Percentiles rank a stretch among this genome's conserved stretches.
phyloP scores from a whole-genome alignment of 495 filamentous ascomycete genomes.

The Aspergillus ellipticus region DNA sequence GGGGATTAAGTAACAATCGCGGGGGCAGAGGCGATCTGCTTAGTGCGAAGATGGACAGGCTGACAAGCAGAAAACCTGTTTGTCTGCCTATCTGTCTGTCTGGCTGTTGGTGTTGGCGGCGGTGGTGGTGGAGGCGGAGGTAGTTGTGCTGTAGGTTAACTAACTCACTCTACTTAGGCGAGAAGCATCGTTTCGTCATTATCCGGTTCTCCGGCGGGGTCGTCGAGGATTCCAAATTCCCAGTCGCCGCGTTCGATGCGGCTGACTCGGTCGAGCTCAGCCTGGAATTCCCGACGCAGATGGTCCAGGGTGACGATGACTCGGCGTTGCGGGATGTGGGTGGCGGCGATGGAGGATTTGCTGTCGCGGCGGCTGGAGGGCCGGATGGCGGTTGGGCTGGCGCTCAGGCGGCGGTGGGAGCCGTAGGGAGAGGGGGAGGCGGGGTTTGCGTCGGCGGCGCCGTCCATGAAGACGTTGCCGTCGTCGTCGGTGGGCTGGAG shows the following conservation, averaged over 20 bases:
- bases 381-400: conserved; percentile 6
- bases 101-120: too few relatives aligned
- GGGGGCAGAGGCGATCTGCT: too few relatives aligned
- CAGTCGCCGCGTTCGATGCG: conserved; percentile 59
- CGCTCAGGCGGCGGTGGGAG: conserved; percentile 11
- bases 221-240: conserved; percentile 52
- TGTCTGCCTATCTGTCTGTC: too few relatives aligned
- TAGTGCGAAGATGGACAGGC: too few relatives aligned
- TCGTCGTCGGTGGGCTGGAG: conserved; percentile 35
- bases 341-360: conserved; percentile 19
- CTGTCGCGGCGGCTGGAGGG: conserved; percentile 21
- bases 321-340: conserved; percentile 26
- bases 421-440: conserved; percentile 14
- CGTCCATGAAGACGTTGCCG: conserved; percentile 43
- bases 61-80: too few relatives aligned
- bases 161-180: conserved; percentile 17
- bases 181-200: conserved; percentile 44
- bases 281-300: conserved; percentile 78
- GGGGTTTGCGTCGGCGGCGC: conserved; percentile 15
- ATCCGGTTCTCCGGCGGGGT: conserved; percentile 17
- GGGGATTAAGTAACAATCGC: too few relatives aligned
- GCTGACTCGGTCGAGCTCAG: conserved; percentile 74
- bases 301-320: conserved; percentile 77
- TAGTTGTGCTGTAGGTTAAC: not conserved
- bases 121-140: too few relatives aligned